These are phyloP conservation scores for Rhodotorula babjevae DNA, from an alignment of 768 basidiomycete genomes.

Conservation along the genomic window DNA sequence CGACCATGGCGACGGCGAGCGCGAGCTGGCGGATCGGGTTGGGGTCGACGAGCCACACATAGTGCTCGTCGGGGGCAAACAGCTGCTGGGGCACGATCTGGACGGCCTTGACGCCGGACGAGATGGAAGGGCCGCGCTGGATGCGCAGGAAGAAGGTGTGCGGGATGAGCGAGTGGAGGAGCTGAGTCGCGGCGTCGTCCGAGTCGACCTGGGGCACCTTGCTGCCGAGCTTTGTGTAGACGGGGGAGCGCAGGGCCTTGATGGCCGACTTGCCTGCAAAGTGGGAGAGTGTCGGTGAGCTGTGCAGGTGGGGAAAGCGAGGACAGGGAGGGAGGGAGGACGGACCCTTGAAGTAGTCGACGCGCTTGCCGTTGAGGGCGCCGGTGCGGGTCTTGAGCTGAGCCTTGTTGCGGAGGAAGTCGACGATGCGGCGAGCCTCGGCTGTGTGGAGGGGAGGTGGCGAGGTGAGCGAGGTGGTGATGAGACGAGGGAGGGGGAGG, in stretches of 20 bases:
- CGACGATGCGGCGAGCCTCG: conserved; percentile 73
- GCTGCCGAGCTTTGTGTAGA: conserved; percentile 81
- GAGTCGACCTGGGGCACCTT: conserved; percentile 53
- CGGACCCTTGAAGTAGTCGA: conserved; percentile 96
- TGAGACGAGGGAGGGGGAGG: neutral
- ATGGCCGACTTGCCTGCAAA: conserved; percentile 78
- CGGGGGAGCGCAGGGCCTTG: conserved; percentile 84
- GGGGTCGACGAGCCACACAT: conserved; percentile 95
- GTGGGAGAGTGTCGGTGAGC: neutral
- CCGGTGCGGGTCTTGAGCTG: conserved; percentile 86
- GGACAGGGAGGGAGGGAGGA: neutral
- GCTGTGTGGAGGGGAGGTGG: conserved; percentile 38
- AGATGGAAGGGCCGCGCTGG: conserved; percentile 59
- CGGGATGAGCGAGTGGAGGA: conserved; percentile 68
- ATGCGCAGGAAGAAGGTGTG: conserved; percentile 90
- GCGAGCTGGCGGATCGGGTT: conserved; percentile 89
- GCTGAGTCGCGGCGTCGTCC: conserved; percentile 67
- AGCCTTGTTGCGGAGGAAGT: conserved; percentile 77
- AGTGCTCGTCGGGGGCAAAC: conserved; percentile 76
- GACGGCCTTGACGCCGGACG: conserved; percentile 55
- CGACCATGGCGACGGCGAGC: conserved; percentile 84
- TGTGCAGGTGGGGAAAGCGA: neutral
- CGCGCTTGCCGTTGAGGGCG: conserved; percentile 83
- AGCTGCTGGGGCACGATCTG: conserved; percentile 72
- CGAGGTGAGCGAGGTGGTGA: neutral